Evolutionary conservation across 805 yeast genomes (phyloP).

Genomic region (Candida sanyiensis): DNA sequence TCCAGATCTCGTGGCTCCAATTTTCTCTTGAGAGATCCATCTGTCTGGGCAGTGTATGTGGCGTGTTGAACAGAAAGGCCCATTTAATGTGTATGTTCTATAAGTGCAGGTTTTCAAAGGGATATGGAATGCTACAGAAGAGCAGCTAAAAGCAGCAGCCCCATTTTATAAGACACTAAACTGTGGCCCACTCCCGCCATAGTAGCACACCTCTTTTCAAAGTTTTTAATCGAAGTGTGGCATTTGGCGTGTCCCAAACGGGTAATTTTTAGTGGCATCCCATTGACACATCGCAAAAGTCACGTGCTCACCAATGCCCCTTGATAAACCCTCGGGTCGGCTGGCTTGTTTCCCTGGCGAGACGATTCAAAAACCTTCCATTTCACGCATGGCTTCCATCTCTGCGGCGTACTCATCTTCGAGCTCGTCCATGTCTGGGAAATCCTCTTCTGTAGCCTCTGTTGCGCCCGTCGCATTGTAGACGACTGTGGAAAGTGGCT

Average conservation of each 20-base stretch:
- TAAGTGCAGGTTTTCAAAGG: too few species aligned
- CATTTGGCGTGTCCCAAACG: too few species aligned
- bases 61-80: too few species aligned
- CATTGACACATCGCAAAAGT: background rate
- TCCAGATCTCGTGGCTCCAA: background rate
- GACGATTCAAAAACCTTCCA: slow-evolving; percentile 3
- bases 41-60: background rate
- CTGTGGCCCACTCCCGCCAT: background rate
- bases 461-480: background rate
- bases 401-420: slow-evolving; percentile 22
- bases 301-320: background rate
- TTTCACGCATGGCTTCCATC: slow-evolving; percentile 19
- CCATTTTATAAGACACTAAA: background rate
- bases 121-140: too few species aligned
- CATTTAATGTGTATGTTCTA: too few species aligned
- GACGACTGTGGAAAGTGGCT: background rate
- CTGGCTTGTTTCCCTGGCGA: background rate
- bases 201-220: background rate
- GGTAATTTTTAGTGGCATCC: too few species aligned
- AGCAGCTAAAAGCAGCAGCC: too few species aligned
- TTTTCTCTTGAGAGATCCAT: slow-evolving; percentile 20
- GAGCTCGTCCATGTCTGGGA: slow-evolving; percentile 14
- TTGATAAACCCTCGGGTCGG: too few species aligned
- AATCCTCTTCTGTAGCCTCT: slow-evolving; percentile 3
- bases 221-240: background rate